Percentiles rank a stretch among this genome's conserved stretches.
These are phyloP conservation scores for Phylloboletellus chloephorus DNA, from an alignment of 1,284 basidiomycete species.

Conservation along the genomic window DNA sequence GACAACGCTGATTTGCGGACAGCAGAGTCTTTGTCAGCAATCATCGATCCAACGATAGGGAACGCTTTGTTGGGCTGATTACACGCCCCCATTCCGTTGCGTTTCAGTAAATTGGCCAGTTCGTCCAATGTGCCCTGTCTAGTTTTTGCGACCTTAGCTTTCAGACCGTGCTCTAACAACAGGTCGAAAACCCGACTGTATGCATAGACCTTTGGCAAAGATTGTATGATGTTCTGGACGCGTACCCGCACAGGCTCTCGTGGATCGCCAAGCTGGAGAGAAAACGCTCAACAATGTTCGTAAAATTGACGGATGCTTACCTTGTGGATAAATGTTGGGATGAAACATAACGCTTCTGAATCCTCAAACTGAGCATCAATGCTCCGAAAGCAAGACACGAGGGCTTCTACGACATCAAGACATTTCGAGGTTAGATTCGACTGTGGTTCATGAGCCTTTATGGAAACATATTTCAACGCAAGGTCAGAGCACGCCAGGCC, in stretches of 20 bases:
- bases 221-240: conserved; percentile 68
- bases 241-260: conserved; percentile 69
- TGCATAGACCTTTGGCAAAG: conserved; percentile 75
- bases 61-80: conserved; percentile 75
- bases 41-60: conserved; percentile 72
- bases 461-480: conserved; percentile 89
- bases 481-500: conserved; percentile 90
- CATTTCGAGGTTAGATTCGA: conserved; percentile 88
- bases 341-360: conserved; percentile 81
- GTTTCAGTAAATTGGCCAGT: conserved; percentile 70
- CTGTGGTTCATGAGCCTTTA: conserved; percentile 90
- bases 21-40: conserved; percentile 83
- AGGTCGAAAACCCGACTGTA: conserved; percentile 88
- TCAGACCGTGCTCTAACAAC: conserved; percentile 80
- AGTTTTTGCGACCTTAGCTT: conserved; percentile 86
- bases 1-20: conserved; percentile 82
- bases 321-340: conserved; percentile 90
- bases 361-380: conserved; percentile 83
- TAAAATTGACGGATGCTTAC: conserved; percentile 38
- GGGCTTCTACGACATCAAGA: conserved; percentile 80
- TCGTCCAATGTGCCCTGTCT: conserved; percentile 84
- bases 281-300: conserved; percentile 6
- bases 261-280: conserved; percentile 68
- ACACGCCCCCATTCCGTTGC: conserved; percentile 79
- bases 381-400: conserved; percentile 69